Conservation (phyloP, 208 protist genomes). For the Angomonas deanei region DNA sequence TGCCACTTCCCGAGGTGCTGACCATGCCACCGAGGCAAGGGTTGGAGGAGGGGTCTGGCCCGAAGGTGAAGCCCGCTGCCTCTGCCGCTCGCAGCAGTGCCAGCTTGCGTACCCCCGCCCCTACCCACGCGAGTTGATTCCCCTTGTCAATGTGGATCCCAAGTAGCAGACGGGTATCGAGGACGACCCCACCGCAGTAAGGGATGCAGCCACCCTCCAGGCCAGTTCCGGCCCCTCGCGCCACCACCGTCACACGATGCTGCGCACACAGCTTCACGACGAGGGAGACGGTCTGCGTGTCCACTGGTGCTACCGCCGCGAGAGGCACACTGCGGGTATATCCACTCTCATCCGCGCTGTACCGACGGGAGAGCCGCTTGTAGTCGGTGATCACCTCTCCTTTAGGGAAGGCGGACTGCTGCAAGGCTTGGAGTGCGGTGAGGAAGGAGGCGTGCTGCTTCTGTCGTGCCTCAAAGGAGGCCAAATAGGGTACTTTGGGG, state of each 20-base stretch:
- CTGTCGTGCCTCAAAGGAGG: background rate
- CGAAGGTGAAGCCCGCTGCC: constrained; percentile 27
- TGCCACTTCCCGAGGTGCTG: constrained; percentile 44
- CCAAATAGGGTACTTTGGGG: background rate
- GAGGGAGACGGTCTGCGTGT: background rate
- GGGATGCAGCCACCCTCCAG: constrained; percentile 37
- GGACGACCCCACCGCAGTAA: constrained; percentile 31
- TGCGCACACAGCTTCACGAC: constrained; percentile 17
- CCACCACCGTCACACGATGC: constrained; percentile 20
- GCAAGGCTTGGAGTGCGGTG: background rate
- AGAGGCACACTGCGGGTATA: background rate
- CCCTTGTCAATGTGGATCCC: constrained; percentile 21
- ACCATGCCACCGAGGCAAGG: constrained; percentile 57
- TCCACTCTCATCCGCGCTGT: background rate
- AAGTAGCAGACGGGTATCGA: constrained; percentile 25
- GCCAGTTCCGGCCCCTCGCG: constrained; percentile 34
- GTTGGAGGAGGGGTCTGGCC: constrained; percentile 33
- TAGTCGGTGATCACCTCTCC: background rate
- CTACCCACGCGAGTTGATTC: constrained; percentile 37
- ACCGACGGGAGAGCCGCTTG: background rate
- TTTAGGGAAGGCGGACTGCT: background rate
- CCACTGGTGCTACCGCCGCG: background rate
- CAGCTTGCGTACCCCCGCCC: constrained; percentile 40
- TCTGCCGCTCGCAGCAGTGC: constrained; percentile 19
- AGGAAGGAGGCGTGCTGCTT: background rate